Base-by-base conservation (phyloP, 1,284 basidiomycete species). In the Phenoliferia sp. region DNA sequence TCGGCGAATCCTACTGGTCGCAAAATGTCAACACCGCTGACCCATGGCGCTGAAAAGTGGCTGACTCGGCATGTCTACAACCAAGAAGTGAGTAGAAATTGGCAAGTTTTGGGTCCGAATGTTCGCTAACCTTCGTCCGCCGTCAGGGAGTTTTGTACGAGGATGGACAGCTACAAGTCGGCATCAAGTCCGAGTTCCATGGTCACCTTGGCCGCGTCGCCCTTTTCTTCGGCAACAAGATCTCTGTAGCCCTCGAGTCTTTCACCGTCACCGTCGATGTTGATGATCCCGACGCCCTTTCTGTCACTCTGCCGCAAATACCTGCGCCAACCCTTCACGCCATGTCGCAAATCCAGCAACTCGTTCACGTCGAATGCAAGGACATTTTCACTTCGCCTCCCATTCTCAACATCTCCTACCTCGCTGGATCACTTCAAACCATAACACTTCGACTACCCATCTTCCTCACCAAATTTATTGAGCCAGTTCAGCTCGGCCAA, bases 141-240 rank as follows among this genome's bases (percentile, higher is more conserved):
- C 12, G 12, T 12, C 39, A 44, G 39, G 39, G 39, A 44, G 88
- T 99, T 31, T 84, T 99, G 22, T 99, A 92, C 80, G 96, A 99
- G 69, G 96, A 99, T 76, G 86, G 90, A 19, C 91, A 95, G 79
- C 85, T 99, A 39, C 95, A 98, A 78, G 88, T 99, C 69, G 96
- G 95, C 33, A 80, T 99, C 82, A 99, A 99, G 81, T 92, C 93
- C 58, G 89, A 94, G 76, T 99, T 92, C 78, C 94, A 97, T 78
- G 90, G 90, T 17, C 88, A 93, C 74, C 85, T 92, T 44, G 95
- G 95, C 19, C 90, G 95, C 73, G 79, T 99, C 55, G 91, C 94
- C 28, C 83, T 99, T 34, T 99, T 95, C 81, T 86, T 99, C 74
- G 94, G 95, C 73, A 99, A 99, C 84, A 99, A 99, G 80, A 84